Conservation (phyloP, 2,329 filamentous ascomycete genomes). For the Aspergillus sp. region DNA sequence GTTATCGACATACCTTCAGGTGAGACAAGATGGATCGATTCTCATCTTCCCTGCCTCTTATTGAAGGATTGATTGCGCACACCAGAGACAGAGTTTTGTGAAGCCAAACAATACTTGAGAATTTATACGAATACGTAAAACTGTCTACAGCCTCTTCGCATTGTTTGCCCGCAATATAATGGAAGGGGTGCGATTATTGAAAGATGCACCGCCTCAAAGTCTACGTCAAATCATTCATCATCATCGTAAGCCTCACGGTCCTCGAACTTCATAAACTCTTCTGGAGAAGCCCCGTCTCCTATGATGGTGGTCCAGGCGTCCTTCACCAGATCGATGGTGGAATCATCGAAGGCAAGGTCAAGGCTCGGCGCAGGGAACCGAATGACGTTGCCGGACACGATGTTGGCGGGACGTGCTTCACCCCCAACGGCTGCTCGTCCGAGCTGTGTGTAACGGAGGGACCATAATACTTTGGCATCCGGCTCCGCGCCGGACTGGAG, state of each 20-base stretch:
- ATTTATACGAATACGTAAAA: neutral
- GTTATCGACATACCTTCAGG: too few relatives aligned
- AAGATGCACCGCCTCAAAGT: neutral
- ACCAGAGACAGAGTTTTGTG: neutral
- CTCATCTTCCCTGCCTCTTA: too few relatives aligned
- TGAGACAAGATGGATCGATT: too few relatives aligned
- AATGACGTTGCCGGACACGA: constrained; percentile 47
- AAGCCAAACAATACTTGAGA: neutral
- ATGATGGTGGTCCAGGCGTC: constrained; percentile 68
- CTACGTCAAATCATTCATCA: constrained; percentile 40
- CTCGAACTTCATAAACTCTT: constrained; percentile 73
- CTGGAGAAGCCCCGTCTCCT: constrained; percentile 50
- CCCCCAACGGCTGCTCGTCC: constrained; percentile 22
- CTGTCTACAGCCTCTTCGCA: neutral
- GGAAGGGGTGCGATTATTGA: neutral
- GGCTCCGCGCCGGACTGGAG: constrained; percentile 34
- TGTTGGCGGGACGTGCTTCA: constrained; percentile 12
- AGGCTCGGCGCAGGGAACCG: constrained; percentile 60
- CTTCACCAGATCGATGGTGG: constrained; percentile 64
- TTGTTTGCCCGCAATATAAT: constrained; percentile 6
- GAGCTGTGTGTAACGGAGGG: constrained; percentile 52
- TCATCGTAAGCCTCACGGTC: constrained; percentile 65
- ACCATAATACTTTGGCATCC: constrained; percentile 51
- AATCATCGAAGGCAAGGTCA: constrained; percentile 74
- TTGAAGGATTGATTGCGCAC: neutral